phyloP scores from a whole-genome alignment of 108 stramenopile genomes.

The Nitzschia putrida region DNA sequence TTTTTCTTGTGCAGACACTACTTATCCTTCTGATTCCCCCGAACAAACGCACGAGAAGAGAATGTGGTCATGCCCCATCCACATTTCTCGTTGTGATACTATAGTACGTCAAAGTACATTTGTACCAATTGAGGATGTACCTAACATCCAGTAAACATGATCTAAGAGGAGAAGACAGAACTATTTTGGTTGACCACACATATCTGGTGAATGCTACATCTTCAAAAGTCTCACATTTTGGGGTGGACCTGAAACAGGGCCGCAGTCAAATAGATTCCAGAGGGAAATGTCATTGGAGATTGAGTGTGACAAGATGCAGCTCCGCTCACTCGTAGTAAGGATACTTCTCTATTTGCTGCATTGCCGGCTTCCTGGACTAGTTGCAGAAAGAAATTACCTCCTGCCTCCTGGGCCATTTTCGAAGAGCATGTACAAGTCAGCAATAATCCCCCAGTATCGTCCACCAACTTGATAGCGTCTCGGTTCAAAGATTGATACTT shows the following conservation, averaged over 20 bases:
- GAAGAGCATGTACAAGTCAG: constrained; percentile 93
- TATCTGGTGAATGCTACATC: too few species aligned
- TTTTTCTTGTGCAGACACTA: too few species aligned
- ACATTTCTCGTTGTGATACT: too few species aligned
- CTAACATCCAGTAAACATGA: too few species aligned
- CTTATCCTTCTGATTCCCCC: too few species aligned
- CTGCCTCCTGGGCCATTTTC: constrained; percentile 93
- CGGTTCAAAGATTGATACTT: constrained; percentile 91
- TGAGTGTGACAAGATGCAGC: constrained; percentile 86
- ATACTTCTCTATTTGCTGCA: constrained; percentile 64
- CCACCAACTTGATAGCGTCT: constrained; percentile 83
- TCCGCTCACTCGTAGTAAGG: constrained; percentile 62
- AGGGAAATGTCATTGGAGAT: constrained; percentile 71
- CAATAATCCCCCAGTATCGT: constrained; percentile 77
- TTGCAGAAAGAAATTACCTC: constrained; percentile 78
- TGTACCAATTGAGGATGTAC: too few species aligned
- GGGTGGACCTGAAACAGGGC: constrained; percentile 72
- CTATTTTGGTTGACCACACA: too few species aligned
- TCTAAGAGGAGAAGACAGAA: too few species aligned
- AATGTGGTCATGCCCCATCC: too few species aligned
- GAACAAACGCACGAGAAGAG: too few species aligned
- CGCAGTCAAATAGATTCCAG: constrained; percentile 80
- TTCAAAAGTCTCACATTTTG: constrained; percentile 2
- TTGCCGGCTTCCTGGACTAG: constrained; percentile 73
- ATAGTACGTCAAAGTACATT: too few species aligned